Base-by-base conservation (phyloP, 768 basidiomycete species). In the Russula compacta region DNA sequence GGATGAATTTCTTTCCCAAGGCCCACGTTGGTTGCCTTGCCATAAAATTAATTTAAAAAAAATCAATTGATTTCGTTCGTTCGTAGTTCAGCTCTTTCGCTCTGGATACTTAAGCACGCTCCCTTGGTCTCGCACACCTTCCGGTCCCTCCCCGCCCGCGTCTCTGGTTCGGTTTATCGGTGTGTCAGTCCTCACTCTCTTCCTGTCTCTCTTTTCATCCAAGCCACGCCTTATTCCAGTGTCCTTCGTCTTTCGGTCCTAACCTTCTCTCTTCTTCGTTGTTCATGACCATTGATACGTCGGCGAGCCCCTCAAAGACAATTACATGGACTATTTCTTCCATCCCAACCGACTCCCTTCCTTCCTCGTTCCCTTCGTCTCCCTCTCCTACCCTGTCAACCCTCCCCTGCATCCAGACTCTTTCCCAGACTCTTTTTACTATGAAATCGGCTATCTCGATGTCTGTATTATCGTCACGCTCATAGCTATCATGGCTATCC, bases 401-500 rank as follows among this genome's bases (percentile, higher is more conserved):
- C 71, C 79, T 10, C 89, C 89, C 19, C 59, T 70, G 12, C 63
- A 78, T 35, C 78, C 84, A 53, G 89, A 91, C 75, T 89, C 87
- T 5, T 92, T 90, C 74, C 84, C 76, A 35, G 69, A 83, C 71
- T 84, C 86, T 43, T 64, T 72, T 53, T 87, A 92, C 71, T 95
- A 91, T 71, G 76, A 69, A 53, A 84, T 82, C 24, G 92, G 92
- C n/a, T 74, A 75, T 33, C 78, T 81, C 61, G 97, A 99, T 71
- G 73, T 80, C n/a, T 92, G 84, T 69, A 70, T 95, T 68, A 78
- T 94, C 59, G 73, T 93, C 58, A 81, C 85, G n/a, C 88, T 83
- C 73, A 90, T 97, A 59, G 81, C 87, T 14, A 75, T 86, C 66
- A 93, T 97, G 83, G 92, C 92, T n/a, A 67, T 93, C 55, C 72